Base-by-base conservation (phyloP, 805 yeast genomes). In the Candida arabinofermentans region DNA sequence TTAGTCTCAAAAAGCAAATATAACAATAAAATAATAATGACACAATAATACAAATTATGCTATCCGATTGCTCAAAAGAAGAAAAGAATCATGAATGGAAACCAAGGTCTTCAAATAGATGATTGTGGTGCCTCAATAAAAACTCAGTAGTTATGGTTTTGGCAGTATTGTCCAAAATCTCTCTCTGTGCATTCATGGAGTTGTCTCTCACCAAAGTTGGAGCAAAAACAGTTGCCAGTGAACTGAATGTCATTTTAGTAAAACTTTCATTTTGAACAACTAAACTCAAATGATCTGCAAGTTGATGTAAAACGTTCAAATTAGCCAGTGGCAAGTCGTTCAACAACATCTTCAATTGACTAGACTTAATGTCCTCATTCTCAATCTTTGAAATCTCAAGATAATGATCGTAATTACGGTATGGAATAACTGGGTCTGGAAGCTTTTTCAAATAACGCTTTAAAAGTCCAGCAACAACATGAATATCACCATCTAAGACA, bases 151-250 rank as follows among this genome's bases (percentile, higher is more conserved):
- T 79, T 29, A 77, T 83, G 49, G 86, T 88, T 58, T 91, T 75
- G 38, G 79, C 73, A 21, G 83, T 84, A 85, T 88, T 87, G 61
- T 93, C 98, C 40, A 71, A 56, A 60, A 93, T 77, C 61, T 93
- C 99, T 41, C 82, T 75, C 49, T 84, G 88, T 7, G 95, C 90
- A 31, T 79, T 73, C 44, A 72, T 66, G 7, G 55, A 44, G 27
- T 54, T 47, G 54, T 88, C 96, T 36, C 96, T 73, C 0, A 89
- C 83, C 34, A 93, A 65, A 7, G 96, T 88, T 3, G 99, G 98
- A 1, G 96, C 96, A 70, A 93, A 93, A 7, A 91, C 96, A 34
- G 93, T 87, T 0, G 96, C 82, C 40, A 93, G 65, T 55, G 93
- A 89, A 61, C 81, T 81, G 52, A 75, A 69, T 32, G 76, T 86